A percentile compares a stretch with the other conserved stretches of the same genome.
These are phyloP conservation scores for Leccinum imitatum DNA, from an alignment of 768 basidiomycete genomes.

Conservation along the genomic window DNA sequence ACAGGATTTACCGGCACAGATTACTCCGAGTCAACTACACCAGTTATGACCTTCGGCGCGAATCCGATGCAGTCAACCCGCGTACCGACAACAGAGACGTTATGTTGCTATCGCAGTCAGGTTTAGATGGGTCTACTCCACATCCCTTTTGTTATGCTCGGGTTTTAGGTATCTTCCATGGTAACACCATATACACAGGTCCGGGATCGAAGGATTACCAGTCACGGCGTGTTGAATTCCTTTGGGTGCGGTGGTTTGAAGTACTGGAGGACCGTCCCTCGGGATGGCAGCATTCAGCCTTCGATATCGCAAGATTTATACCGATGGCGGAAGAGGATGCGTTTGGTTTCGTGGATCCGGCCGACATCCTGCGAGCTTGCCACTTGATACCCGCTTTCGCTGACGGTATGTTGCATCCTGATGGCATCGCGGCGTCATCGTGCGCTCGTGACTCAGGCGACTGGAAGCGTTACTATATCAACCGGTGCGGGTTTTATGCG, in stretches of 20 bases:
- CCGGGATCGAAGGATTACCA: not conserved
- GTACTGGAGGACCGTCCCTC: not conserved
- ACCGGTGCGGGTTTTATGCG: not conserved
- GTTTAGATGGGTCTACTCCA: not conserved
- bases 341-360: not conserved
- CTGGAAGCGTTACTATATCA: conserved; percentile 1
- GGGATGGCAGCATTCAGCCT: not conserved
- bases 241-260: not conserved
- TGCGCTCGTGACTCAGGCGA: not conserved
- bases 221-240: not conserved
- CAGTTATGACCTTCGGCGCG: no score
- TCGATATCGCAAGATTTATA: not conserved
- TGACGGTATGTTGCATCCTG: not conserved
- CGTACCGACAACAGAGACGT: not conserved
- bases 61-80: not conserved
- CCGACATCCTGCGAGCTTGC: not conserved
- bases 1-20: no score
- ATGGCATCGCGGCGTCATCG: not conserved
- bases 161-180: no score
- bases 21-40: no score
- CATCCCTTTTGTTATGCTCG: no score
- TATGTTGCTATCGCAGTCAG: not conserved
- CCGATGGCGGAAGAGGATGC: not conserved
- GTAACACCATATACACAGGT: no score
- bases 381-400: not conserved